Conservation (phyloP, 257 asterid genomes). For the Solanum bukasovii region DNA sequence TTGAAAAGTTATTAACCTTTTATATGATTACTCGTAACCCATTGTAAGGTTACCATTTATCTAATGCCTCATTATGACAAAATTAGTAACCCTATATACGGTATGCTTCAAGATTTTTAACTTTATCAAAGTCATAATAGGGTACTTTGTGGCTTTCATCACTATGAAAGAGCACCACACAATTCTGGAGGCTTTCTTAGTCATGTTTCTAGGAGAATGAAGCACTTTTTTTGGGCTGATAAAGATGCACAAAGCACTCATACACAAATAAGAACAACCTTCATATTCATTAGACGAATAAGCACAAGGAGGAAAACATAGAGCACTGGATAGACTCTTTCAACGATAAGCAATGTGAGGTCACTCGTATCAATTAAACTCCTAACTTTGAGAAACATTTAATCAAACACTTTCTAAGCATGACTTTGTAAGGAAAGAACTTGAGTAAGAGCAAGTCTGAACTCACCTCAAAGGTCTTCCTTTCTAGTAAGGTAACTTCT, state of each 20-base stretch:
- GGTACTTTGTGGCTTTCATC: background rate
- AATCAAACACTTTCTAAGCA: background rate
- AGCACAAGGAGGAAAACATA: background rate
- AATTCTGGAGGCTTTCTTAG: background rate
- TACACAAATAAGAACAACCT: background rate
- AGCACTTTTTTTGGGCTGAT: background rate
- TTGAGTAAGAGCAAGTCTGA: background rate
- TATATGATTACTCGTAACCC: background rate
- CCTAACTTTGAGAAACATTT: background rate
- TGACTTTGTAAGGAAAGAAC: background rate
- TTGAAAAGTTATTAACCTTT: background rate
- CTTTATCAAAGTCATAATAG: background rate
- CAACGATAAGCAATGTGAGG: background rate
- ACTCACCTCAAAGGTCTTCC: background rate
- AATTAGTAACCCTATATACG: background rate
- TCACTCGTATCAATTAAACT: background rate
- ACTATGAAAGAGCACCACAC: background rate
- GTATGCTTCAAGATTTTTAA: background rate
- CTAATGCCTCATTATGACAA: background rate
- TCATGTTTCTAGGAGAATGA: background rate
- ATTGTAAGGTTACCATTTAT: background rate
- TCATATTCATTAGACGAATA: background rate
- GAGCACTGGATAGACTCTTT: background rate
- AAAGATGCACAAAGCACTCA: background rate
- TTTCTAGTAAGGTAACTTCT: background rate